Evolutionary conservation across 805 yeast species (phyloP).

Genomic region (Candida krabiensis): DNA sequence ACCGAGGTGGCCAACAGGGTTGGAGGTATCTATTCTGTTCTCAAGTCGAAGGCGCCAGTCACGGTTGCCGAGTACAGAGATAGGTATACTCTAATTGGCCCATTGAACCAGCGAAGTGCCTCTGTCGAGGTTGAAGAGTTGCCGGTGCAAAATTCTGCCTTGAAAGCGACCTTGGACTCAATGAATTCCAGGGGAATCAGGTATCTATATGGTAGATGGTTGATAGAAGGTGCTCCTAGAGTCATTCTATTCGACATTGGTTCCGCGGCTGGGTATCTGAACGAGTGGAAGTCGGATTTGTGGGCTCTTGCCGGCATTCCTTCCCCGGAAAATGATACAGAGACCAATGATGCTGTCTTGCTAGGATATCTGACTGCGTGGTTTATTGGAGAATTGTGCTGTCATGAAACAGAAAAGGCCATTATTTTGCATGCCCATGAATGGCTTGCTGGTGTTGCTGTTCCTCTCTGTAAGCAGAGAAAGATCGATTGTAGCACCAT

Average conservation of each 20-base stretch:
- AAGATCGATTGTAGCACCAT: conserved; percentile 91
- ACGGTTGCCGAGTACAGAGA: conserved; percentile 91
- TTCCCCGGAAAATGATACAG: conserved; percentile 83
- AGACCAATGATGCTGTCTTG: conserved; percentile 89
- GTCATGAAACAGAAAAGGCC: conserved; percentile 80
- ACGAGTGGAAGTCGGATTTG: conserved; percentile 92
- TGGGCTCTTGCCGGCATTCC: conserved; percentile 94
- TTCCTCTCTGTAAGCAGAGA: conserved; percentile 89
- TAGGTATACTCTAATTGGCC: conserved; percentile 85
- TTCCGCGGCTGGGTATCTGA: conserved; percentile 66
- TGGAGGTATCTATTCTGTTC: conserved; percentile 96
- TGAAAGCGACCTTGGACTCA: conserved; percentile 65
- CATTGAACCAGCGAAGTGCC: conserved; percentile 71
- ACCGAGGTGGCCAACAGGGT: conserved; percentile 98
- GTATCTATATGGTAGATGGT: conserved; percentile 92
- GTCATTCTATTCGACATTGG: conserved; percentile 85
- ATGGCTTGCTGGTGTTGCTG: conserved; percentile 96
- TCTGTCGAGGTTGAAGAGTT: conserved; percentile 81
- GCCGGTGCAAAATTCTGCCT: conserved; percentile 43
- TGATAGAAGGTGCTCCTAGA: conserved; percentile 96
- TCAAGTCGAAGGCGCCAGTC: conserved; percentile 95
- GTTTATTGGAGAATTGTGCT: conserved; percentile 94
- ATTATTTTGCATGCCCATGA: conserved; percentile 95
- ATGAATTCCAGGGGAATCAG: conserved; percentile 82
- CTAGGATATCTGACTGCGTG: conserved; percentile 94